Conservation (phyloP, 148 eudicot genomes). For the Rhododendron vialii region DNA sequence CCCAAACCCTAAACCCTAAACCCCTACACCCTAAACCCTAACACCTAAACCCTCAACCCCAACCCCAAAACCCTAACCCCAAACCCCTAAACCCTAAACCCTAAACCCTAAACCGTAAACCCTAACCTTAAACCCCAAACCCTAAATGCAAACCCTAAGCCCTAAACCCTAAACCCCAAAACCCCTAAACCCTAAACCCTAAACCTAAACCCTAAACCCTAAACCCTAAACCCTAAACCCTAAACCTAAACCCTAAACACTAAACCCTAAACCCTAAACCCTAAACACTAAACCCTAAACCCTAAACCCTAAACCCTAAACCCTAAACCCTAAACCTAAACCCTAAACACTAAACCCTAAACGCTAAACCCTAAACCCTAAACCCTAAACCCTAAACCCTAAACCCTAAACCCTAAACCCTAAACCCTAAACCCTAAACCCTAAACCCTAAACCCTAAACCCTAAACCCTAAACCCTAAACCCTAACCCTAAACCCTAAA, state of each 20-base stretch:
- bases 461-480: background rate
- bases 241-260: conserved; percentile 12
- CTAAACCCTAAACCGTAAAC: conserved; percentile 12
- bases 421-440: background rate
- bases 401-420: background rate
- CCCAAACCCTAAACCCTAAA: conserved; percentile 13
- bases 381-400: background rate
- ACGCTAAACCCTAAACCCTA: background rate
- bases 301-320: conserved; percentile 8
- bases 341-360: too few relatives aligned
- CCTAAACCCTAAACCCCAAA: conserved; percentile 6
- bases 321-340: background rate
- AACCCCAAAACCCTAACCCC: conserved; percentile 12
- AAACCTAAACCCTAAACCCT: background rate
- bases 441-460: background rate
- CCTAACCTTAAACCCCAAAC: background rate
- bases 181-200: background rate
- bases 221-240: conserved; percentile 11
- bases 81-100: conserved; percentile 13
- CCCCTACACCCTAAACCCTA: conserved; percentile 15
- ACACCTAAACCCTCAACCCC: conserved; percentile 11
- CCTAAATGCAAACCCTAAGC: conserved; percentile 10
- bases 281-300: conserved; percentile 8
- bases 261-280: conserved; percentile 8
- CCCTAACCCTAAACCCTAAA: background rate